Evolutionary conservation across 1,284 basidiomycete genomes (phyloP).

Genomic region (Athelia sp.): DNA sequence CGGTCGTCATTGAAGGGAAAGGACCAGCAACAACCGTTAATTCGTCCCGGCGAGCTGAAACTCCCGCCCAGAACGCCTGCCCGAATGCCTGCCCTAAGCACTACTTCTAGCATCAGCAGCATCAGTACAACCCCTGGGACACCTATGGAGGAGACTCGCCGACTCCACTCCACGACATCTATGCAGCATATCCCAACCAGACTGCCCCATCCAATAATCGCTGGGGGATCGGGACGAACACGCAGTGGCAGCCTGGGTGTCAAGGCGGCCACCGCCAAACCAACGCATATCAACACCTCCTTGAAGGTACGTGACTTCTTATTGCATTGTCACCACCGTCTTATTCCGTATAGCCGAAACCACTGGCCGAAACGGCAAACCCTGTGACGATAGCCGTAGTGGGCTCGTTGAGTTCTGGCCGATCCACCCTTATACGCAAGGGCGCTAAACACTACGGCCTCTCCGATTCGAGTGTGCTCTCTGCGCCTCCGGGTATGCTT

Average conservation of each 20-base stretch:
- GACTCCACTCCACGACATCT: slow-evolving; percentile 36
- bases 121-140: slow-evolving; percentile 25
- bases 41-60: slow-evolving; percentile 48
- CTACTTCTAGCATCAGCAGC: slow-evolving; percentile 37
- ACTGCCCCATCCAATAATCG: slow-evolving; percentile 19
- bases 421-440: slow-evolving; percentile 63
- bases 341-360: slow-evolving; percentile 8
- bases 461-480: slow-evolving; percentile 33
- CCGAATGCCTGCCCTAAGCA: slow-evolving; percentile 35
- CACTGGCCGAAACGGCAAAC: slow-evolving; percentile 21
- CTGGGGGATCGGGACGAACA: slow-evolving; percentile 33
- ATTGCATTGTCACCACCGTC: slow-evolving; percentile 4
- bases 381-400: slow-evolving; percentile 56
- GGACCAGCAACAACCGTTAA: slow-evolving; percentile 26
- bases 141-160: slow-evolving; percentile 31
- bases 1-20: slow-evolving; percentile 31
- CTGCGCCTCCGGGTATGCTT: slow-evolving; percentile 22
- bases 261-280: slow-evolving; percentile 31
- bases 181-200: slow-evolving; percentile 34
- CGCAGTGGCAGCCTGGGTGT: slow-evolving; percentile 56
- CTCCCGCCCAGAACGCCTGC: slow-evolving; percentile 23
- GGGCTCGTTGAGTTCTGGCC: slow-evolving; percentile 67
- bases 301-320: slow-evolving; percentile 16
- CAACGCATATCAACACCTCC: slow-evolving; percentile 31
- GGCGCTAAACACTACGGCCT: slow-evolving; percentile 58